Base-by-base conservation (phyloP, 2,329 filamentous ascomycete species). In the Lojkania enalia region DNA sequence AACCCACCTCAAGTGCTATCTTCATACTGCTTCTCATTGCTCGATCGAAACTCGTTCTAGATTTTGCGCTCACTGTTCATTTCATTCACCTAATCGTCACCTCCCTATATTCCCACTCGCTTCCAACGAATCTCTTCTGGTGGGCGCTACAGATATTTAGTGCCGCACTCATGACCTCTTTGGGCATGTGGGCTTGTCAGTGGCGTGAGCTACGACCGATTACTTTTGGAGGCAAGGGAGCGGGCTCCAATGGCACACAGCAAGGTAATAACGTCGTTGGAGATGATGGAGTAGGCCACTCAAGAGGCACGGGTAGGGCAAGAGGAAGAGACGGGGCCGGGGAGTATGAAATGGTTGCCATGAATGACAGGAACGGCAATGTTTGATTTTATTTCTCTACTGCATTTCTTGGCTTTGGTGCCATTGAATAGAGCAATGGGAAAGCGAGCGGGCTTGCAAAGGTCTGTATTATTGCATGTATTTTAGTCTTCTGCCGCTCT, bases 21-120 rank as follows among this genome's bases (percentile, higher is more conserved):
- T 87, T 90, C 31, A 86, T 96, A 46, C 83, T 96, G 39, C 73
- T 92, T 42, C 77, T 97, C 46, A 83, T 99, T 56, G 85, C 86
- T 15, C 89, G 94, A 51, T 94, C 87, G 36, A 97, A 97, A 70
- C 86, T 97, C 49, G 88, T 97, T 39, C 90, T 90, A 56, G 94
- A 99, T 72, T 99, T 97, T 69, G 88, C 90, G 21, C 76, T 96
- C 18, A 96, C 92, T 2, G 81, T 96, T 14, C 90, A 95, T 73
- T 81, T 88, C 67, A 75, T 96, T 31, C 88, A 96, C 67, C 80
- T 96, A 41, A 53, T 94, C 60, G 71, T 89, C 60, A 88, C 88
- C 20, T 85, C 84, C 15, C 68, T 96, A 23, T 96, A 95, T 71
- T 86, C 88, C 2, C 83, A 84, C 60, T 79, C 82, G 7, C 66